These are phyloP conservation scores for Cyathus striatus DNA, from an alignment of 768 basidiomycete genomes.

Conservation along the genomic window DNA sequence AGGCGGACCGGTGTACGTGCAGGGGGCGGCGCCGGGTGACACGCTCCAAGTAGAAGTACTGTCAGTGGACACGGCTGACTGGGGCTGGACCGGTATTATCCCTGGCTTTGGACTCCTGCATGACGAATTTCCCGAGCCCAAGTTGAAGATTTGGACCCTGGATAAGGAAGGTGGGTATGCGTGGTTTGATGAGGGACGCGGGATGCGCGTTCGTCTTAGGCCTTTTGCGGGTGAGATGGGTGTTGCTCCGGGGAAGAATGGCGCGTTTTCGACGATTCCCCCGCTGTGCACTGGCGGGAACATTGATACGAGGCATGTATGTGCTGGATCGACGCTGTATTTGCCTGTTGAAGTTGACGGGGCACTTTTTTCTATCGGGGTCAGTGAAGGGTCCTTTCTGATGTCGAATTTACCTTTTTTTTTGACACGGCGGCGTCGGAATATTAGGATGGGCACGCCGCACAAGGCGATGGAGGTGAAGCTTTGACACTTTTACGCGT, in stretches of 20 bases:
- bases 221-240: constrained; percentile 68
- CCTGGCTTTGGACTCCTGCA: constrained; percentile 55
- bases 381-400: constrained; percentile 17
- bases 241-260: constrained; percentile 43
- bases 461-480: constrained; percentile 62
- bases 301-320: constrained; percentile 54
- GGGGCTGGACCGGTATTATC: constrained; percentile 61
- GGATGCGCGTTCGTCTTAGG: constrained; percentile 43
- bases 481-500: constrained; percentile 1
- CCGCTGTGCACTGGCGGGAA: constrained; percentile 60
- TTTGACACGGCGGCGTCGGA: not conserved
- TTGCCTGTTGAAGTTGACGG: constrained; percentile 57
- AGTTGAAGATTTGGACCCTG: constrained; percentile 52
- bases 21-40: constrained; percentile 49
- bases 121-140: constrained; percentile 48
- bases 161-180: constrained; percentile 33
- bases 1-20: constrained; percentile 53
- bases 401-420: not conserved
- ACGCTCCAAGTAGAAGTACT: constrained; percentile 57
- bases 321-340: constrained; percentile 49
- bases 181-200: constrained; percentile 45
- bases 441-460: constrained; percentile 66
- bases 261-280: constrained; percentile 57
- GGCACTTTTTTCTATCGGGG: constrained; percentile 57
- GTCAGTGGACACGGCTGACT: constrained; percentile 44